Evolutionary conservation across 345 rosid species (phyloP), one percentile per base, ranked within the genome.

Genomic region (Adansonia digitata): DNA sequence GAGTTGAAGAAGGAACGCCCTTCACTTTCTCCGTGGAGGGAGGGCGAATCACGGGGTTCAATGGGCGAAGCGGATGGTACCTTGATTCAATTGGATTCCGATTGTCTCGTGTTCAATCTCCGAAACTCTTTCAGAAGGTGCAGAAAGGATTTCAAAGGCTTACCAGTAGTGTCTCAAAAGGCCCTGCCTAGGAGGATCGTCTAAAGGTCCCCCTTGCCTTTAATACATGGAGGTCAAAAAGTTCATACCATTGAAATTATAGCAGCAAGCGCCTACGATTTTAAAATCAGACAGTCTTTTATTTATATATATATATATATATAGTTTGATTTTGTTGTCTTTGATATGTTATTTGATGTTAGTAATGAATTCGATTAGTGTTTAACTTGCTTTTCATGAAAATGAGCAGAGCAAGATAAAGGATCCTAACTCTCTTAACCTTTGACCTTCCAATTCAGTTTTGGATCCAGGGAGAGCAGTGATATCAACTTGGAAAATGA

Each of bases 11-110:
- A 68, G 93, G 98, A 46, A 88, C 90, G 3, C 94, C 96, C 12
- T 94, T 92, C 64, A 79, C 82, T 49, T 85, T 90, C 77, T 74
- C 86, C 1, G 75, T 84, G 53, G 88, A 88, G 10, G 90, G 92
- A 74, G 86, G 84, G 7, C 80, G 79, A 10, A 79, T 94, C 31
- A 90, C 88, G 5, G 97, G 93, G 14, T 81, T 94, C 42, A 85
- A 80, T 62, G 94, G 91, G 29, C 85, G 94, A 67, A 75, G 89
- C 31, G 94, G 91, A 52, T 90, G 96, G 97, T 88, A 86, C 79
- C 79, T 92, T 27, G 94, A 94, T 74, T 79, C 92, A 13, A 78
- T 94, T 43, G 92, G 92, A 7, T 88, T 94, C 72, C 84, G 77
- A 22, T 60, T 93, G 27, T 84, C 86, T 39, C 86, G 65, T 37